A percentile compares a stretch with the other conserved stretches of the same genome.
phyloP scores from a whole-genome alignment of 2,329 filamentous ascomycete species.

The Coniochaeta sp. region DNA sequence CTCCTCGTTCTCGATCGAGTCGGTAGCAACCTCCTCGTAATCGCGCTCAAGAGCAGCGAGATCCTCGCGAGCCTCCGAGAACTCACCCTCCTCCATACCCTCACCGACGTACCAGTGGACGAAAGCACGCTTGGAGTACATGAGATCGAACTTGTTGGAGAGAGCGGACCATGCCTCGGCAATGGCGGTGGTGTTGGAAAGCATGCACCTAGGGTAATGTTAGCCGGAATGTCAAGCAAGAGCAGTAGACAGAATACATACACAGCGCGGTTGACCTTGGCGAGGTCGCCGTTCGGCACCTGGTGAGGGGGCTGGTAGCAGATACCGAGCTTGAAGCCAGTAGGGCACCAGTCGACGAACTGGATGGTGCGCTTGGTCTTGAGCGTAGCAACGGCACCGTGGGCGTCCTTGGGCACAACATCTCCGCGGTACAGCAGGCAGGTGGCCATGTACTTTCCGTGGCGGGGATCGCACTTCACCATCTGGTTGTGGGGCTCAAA shows the following conservation, averaged over 20 bases:
- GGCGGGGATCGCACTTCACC: slow-evolving; percentile 98
- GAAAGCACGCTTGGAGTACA: slow-evolving; percentile 99
- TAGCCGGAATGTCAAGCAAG: background rate
- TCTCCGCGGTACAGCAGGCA: slow-evolving; percentile 97
- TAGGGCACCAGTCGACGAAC: slow-evolving; percentile 99
- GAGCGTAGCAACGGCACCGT: slow-evolving; percentile 85
- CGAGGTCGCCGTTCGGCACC: slow-evolving; percentile 93
- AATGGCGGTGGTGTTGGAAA: slow-evolving; percentile 97
- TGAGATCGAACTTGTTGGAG: slow-evolving; percentile 97
- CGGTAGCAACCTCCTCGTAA: slow-evolving; percentile 96
- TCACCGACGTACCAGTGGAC: slow-evolving; percentile 99
- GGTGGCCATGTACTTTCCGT: slow-evolving; percentile 99
- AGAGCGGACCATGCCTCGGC: slow-evolving; percentile 96
- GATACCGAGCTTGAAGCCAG: slow-evolving; percentile 99
- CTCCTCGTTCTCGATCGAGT: slow-evolving; percentile 84
- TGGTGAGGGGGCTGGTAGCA: slow-evolving; percentile 97
- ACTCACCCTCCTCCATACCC: slow-evolving; percentile 99
- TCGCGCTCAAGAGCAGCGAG: slow-evolving; percentile 95
- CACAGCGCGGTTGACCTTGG: slow-evolving; percentile 97
- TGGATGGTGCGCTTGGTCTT: slow-evolving; percentile 99
- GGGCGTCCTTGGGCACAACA: slow-evolving; percentile 92
- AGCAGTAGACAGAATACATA: slow-evolving; percentile 27
- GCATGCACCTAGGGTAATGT: slow-evolving; percentile 69
- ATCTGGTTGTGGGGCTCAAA: slow-evolving; percentile 99
- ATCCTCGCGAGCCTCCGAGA: slow-evolving; percentile 98